These are phyloP conservation scores for Calonectria leucothoes DNA, from an alignment of 2,329 filamentous ascomycete species.

Conservation along the genomic window DNA sequence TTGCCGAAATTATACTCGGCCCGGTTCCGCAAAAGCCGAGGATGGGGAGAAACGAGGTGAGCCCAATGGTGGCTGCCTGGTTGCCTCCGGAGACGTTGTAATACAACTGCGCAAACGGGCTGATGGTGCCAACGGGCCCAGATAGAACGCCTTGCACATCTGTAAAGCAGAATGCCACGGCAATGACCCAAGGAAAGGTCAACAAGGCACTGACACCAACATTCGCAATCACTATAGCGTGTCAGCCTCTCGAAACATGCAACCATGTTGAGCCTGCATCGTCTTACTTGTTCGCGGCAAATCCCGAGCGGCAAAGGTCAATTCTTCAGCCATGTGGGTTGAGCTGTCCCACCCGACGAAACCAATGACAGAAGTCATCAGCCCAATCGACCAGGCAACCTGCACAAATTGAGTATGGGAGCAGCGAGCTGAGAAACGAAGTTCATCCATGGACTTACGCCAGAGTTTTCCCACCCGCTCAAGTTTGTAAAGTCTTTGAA, in stretches of 20 bases:
- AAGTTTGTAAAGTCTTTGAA: conserved; percentile 16
- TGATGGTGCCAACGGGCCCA: conserved; percentile 13
- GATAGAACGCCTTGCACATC: conserved; percentile 1
- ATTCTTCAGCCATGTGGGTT: conserved; percentile 17
- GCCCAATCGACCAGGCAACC: conserved; percentile 17
- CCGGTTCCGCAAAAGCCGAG: conserved; percentile 18
- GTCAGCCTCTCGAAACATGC: neutral
- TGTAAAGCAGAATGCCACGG: conserved; percentile 13
- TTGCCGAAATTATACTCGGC: conserved; percentile 3
- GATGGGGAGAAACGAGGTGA: conserved; percentile 8
- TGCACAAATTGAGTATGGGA: neutral
- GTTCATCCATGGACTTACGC: neutral
- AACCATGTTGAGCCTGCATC: too few relatives aligned
- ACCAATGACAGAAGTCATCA: conserved; percentile 5
- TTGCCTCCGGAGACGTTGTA: conserved; percentile 18
- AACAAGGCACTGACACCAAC: conserved; percentile 3
- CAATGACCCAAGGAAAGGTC: conserved; percentile 19
- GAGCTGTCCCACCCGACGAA: conserved; percentile 17
- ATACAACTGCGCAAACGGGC: conserved; percentile 15
- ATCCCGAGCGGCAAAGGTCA: conserved; percentile 14
- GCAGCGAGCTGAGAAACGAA: conserved; percentile 22
- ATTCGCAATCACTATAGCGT: neutral
- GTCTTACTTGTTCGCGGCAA: conserved; percentile 15
- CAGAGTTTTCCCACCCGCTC: conserved; percentile 17
- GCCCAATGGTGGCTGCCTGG: conserved; percentile 4